Evolutionary conservation across 2,329 filamentous ascomycete species (phyloP).

Genomic region (Aspergillus sp.): DNA sequence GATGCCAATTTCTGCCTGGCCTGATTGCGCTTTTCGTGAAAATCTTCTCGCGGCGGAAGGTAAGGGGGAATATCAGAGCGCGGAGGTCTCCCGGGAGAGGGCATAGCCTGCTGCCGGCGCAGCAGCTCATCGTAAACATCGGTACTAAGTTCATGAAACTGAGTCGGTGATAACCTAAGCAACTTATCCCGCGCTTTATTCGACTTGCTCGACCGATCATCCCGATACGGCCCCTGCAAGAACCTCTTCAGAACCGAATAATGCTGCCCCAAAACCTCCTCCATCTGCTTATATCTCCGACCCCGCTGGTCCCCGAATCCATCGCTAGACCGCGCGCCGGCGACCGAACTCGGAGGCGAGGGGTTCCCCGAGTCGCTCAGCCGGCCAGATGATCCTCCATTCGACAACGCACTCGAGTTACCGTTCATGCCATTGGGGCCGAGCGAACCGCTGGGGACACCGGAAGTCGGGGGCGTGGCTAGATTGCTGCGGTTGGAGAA

Average conservation of each 20-base stretch:
- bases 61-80: constrained; percentile 56
- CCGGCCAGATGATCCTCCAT: constrained; percentile 15
- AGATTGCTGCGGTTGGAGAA: constrained; percentile 47
- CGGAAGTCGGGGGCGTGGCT: constrained; percentile 64
- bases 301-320: constrained; percentile 55
- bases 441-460: constrained; percentile 48
- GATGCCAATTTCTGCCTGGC: constrained; percentile 93
- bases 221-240: constrained; percentile 61
- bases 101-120: constrained; percentile 66
- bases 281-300: constrained; percentile 52
- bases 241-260: constrained; percentile 73
- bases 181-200: constrained; percentile 94
- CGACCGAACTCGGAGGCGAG: constrained; percentile 83
- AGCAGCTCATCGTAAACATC: constrained; percentile 95
- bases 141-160: constrained; percentile 95
- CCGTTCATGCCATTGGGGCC: constrained; percentile 47
- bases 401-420: constrained; percentile 9
- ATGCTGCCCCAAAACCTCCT: constrained; percentile 70
- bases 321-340: constrained; percentile 60
- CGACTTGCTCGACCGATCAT: constrained; percentile 68
- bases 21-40: constrained; percentile 96
- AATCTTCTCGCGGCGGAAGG: constrained; percentile 76
- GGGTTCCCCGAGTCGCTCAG: constrained; percentile 45
- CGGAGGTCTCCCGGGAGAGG: constrained; percentile 36
- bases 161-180: constrained; percentile 76